Evolutionary conservation across 768 basidiomycete species (phyloP).

Genomic region (Lactifluus volemus): DNA sequence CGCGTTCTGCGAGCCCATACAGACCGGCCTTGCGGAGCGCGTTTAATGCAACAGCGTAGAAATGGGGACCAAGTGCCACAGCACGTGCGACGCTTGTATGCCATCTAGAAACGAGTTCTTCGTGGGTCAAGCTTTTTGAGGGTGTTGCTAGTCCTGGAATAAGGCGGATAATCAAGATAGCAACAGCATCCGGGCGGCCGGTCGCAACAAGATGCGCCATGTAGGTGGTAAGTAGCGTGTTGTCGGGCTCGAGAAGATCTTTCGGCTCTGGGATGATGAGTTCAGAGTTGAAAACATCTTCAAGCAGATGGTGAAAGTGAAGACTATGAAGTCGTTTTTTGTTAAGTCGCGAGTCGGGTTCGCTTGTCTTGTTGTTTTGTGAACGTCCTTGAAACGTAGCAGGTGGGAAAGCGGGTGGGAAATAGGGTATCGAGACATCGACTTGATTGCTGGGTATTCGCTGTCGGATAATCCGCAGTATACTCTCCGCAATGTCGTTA

Average conservation of each 20-base stretch:
- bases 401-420: not conserved
- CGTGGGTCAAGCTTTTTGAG: not conserved
- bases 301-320: not conserved
- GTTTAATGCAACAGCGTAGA: slow-evolving; percentile 52
- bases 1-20: slow-evolving; percentile 47
- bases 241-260: slow-evolving; percentile 28
- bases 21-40: slow-evolving; percentile 49
- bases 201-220: slow-evolving; percentile 44
- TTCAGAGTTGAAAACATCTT: slow-evolving; percentile 2
- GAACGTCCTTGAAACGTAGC: not conserved
- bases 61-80: slow-evolving; percentile 42
- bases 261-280: slow-evolving; percentile 17
- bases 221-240: slow-evolving; percentile 42
- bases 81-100: not conserved
- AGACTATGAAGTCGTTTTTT: not conserved
- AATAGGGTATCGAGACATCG: not conserved
- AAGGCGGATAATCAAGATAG: slow-evolving; percentile 40
- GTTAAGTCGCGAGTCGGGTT: not conserved
- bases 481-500: slow-evolving; percentile 33
- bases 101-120: not conserved
- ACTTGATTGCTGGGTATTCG: slow-evolving; percentile 17
- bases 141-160: slow-evolving; percentile 43
- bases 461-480: slow-evolving; percentile 30
- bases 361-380: not conserved
- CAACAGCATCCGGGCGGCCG: slow-evolving; percentile 38